Percentiles rank a stretch among this genome's conserved stretches.
Conservation (phyloP, 164 flowering plant species). For the Chimonanthus praecox region DNA sequence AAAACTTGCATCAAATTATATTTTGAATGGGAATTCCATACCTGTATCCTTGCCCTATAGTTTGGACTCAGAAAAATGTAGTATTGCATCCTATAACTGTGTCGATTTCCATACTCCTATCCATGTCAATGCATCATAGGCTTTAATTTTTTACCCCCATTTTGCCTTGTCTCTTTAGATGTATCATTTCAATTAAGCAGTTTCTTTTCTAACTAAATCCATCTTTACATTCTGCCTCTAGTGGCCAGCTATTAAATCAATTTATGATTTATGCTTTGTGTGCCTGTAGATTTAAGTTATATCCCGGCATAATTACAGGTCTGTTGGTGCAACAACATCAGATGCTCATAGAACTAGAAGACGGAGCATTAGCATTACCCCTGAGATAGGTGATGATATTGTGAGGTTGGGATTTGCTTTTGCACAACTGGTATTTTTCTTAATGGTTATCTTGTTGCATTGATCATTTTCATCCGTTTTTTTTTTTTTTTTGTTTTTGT, state of each 20-base stretch:
- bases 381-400: slow-evolving; percentile 97
- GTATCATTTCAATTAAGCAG: too few species aligned
- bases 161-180: too few species aligned
- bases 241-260: not conserved
- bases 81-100: too few species aligned
- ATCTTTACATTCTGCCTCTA: not conserved
- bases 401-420: slow-evolving; percentile 54
- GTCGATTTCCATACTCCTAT: too few species aligned
- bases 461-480: not conserved
- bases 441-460: too few species aligned
- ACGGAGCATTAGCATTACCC: slow-evolving; percentile 93
- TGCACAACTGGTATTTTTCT: not conserved
- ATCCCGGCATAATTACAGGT: slow-evolving; percentile 35
- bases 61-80: too few species aligned
- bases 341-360: slow-evolving; percentile 71
- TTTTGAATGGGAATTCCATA: too few species aligned
- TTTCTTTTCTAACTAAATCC: not conserved
- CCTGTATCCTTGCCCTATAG: too few species aligned
- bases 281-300: not conserved
- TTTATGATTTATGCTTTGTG: not conserved
- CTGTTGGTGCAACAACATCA: slow-evolving; percentile 70
- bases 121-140: too few species aligned
- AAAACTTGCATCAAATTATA: too few species aligned
- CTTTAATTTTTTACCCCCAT: too few species aligned
- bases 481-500: too few species aligned